Evolutionary conservation across 371 early-diverging fungal species (phyloP), one percentile per base, ranked within the genome.

Genomic region (Apophysomyces variabilis): DNA sequence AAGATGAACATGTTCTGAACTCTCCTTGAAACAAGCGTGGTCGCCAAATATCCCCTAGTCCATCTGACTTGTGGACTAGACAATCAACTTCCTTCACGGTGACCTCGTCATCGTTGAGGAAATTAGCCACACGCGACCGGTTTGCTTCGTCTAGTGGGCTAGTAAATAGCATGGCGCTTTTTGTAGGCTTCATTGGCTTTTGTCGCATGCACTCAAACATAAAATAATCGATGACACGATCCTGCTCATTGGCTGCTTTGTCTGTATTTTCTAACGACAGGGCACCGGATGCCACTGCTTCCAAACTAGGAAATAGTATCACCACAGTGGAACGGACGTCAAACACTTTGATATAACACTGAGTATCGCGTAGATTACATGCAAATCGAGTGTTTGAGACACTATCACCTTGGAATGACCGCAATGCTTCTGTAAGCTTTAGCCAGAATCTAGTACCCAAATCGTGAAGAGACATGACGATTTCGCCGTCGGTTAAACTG

Each of bases 271-370:
- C 8, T 21, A 18, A 54, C 32, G 21, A 39, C 1, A 72, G 61
- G 36, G 85, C 58, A n/a, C 77, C 76, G 3, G 67, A 67, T 11
- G 85, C 75, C 9, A 88, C 71, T 6, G 80, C 66, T 7, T 85
- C 83, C 9, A 88, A 69, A 57, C 70, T 83, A 5, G 92, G 92
- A 14, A 88, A 69, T 32, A 91, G 76, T 18, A 87, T 74, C n/a
- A 92, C 73, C 13, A 90, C 71, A 70, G 92, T 89, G 2, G 87
- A 85, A 14, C 87, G 78, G 6, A 83, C 69, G 50, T 87, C 85
- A 56, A 86, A 78, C 6, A 87, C 77, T 66, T 90, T 90, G 60
- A 93, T 89, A 75, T 89, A 91, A 59, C 93, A 92, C 16, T 86
- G 77, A 38, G 82, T 82, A 14, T 89, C 71, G 12, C 70, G 63